These are phyloP conservation scores for Claviceps sorghi DNA, from an alignment of 2,329 filamentous ascomycete species.

Conservation along the genomic window DNA sequence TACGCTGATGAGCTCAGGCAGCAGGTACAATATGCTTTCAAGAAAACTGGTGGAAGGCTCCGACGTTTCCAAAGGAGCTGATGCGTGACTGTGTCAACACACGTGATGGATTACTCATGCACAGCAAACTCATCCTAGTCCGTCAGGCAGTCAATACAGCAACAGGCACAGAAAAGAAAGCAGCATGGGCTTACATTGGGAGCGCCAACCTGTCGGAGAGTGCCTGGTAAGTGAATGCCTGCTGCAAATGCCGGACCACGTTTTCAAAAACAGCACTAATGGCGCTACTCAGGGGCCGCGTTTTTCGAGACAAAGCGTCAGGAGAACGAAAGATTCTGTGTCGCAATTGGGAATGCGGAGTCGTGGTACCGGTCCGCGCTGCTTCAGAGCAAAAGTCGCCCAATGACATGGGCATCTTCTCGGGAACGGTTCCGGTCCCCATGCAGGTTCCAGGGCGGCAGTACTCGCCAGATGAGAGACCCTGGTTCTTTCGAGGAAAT, in stretches of 20 bases:
- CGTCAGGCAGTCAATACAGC: conserved; percentile 11
- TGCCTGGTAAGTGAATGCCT: conserved; percentile 53
- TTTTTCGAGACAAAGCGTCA: conserved; percentile 54
- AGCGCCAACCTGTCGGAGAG: conserved; percentile 87
- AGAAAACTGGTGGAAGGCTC: conserved; percentile 53
- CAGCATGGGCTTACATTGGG: conserved; percentile 71
- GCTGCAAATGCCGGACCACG: background rate
- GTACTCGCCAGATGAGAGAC: conserved; percentile 28
- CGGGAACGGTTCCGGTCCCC: conserved; percentile 43
- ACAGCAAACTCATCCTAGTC: conserved; percentile 63
- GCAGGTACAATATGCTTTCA: conserved; percentile 77
- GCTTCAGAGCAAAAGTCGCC: conserved; percentile 6
- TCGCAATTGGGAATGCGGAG: conserved; percentile 92
- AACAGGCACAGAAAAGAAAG: background rate
- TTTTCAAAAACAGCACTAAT: background rate
- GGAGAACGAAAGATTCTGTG: conserved; percentile 63
- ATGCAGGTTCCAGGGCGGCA: conserved; percentile 43
- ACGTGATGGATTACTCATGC: conserved; percentile 61
- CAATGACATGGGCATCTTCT: conserved; percentile 29
- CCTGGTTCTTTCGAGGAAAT: conserved; percentile 27
- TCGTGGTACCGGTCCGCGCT: conserved; percentile 49
- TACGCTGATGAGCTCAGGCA: conserved; percentile 26
- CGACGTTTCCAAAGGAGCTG: conserved; percentile 55
- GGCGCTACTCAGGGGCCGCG: conserved; percentile 50
- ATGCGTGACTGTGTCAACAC: conserved; percentile 64